Evolutionary conservation across 768 basidiomycete species (phyloP), one percentile per base, ranked within the genome.

Genomic region (Lactarius quietus): DNA sequence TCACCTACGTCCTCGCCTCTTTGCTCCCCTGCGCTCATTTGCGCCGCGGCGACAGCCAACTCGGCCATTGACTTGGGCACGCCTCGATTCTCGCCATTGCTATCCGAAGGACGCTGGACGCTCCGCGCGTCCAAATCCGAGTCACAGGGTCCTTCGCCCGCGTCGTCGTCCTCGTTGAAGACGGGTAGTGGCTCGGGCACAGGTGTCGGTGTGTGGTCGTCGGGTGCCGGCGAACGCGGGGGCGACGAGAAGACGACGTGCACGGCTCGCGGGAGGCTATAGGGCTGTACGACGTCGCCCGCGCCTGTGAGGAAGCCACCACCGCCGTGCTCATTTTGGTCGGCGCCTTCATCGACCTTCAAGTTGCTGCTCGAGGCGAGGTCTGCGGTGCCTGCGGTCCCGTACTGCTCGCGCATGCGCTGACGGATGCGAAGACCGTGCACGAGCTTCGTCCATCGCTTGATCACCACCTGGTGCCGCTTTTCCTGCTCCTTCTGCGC

Each of bases 401-500:
- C 83, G 75, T 96, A 97, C 73, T 95, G 87, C 58, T 84, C 85
- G 72, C 89, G 89, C 38, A 98, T 79, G 53, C 93, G 84, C 70
- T 90, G 83, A 18, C 94, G 84, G 65, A 98, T 90, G 39, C 92
- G 84, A 54, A 98, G 81, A 3, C 95, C 97, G 35, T 92, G 90
- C 29, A 99, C 82, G 48, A 99, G 83, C 63, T 88, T 86, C 59
- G 81, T 84, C 96, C 96, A 99, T 26, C 89, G 86, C 74, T 94
- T 95, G 68, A 96, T 76, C 0, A 87, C 89, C 39, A 87, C 84
- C 59, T 93, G 93, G 69, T 90, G 83, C 63, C 82, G 84, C 76
- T 93, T 95, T 12, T 78, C 78, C 28, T 83, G 83, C 54, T 89
- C 89, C 70, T 86, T 92, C 74, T 92, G 87, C 64, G 88, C 86